These are phyloP conservation scores for Coemansia sp. DNA, from an alignment of 192 early-diverging fungal species.

Conservation along the genomic window DNA sequence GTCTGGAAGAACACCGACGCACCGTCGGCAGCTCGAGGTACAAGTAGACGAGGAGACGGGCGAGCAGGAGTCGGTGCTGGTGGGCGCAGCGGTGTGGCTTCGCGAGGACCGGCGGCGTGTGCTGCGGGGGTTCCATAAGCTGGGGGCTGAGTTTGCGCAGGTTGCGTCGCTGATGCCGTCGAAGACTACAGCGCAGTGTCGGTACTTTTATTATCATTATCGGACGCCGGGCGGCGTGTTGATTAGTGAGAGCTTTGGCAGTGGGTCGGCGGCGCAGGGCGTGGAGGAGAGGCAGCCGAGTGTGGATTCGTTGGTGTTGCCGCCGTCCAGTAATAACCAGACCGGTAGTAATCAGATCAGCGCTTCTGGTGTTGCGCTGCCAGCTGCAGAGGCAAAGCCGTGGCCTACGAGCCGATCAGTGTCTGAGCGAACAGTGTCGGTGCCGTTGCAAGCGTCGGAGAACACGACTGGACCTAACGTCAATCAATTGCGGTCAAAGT, in stretches of 20 bases:
- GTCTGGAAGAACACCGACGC: too few species aligned
- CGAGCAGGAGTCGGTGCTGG: slow-evolving; percentile 23
- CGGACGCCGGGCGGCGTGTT: slow-evolving; percentile 52
- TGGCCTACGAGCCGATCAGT: too few species aligned
- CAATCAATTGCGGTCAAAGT: background rate
- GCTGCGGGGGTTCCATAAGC: slow-evolving; percentile 62
- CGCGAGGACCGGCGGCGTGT: slow-evolving; percentile 62
- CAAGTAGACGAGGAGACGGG: slow-evolving; percentile 28
- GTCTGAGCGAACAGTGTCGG: too few species aligned
- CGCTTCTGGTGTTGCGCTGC: background rate
- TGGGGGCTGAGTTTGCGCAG: slow-evolving; percentile 69
- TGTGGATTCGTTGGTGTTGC: slow-evolving; percentile 27
- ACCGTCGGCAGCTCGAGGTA: slow-evolving; percentile 15
- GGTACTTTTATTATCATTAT: slow-evolving; percentile 76
- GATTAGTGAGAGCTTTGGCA: slow-evolving; percentile 28
- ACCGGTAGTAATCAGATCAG: background rate
- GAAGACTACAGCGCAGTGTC: slow-evolving; percentile 77
- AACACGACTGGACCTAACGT: background rate
- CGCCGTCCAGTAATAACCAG: background rate
- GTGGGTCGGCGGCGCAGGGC: background rate
- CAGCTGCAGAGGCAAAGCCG: background rate
- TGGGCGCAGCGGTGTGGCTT: slow-evolving; percentile 45
- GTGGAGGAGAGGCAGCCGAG: background rate
- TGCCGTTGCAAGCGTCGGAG: too few species aligned
- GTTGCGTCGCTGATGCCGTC: slow-evolving; percentile 71